phyloP scores from a whole-genome alignment of 805 yeast genomes.

The Pichia exigua region DNA sequence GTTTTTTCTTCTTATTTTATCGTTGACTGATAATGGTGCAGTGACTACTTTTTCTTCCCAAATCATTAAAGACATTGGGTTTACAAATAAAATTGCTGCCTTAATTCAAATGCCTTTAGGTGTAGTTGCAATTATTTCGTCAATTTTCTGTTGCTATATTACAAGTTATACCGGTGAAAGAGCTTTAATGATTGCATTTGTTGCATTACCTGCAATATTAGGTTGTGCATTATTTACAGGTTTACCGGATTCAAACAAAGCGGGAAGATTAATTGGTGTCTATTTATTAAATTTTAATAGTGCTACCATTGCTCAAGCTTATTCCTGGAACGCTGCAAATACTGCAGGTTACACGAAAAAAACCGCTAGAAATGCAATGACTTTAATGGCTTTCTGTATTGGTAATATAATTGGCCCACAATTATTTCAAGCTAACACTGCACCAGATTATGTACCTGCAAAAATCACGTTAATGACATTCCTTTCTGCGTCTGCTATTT shows the following conservation, averaged over 20 bases:
- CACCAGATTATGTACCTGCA: slow-evolving; percentile 38
- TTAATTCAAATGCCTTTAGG: slow-evolving; percentile 29
- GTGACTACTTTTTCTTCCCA: slow-evolving; percentile 18
- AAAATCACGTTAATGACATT: slow-evolving; percentile 46
- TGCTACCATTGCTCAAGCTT: slow-evolving; percentile 15
- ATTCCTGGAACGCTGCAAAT: slow-evolving; percentile 27
- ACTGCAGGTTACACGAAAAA: slow-evolving; percentile 46
- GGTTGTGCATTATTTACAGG: slow-evolving; percentile 22
- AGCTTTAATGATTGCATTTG: slow-evolving; percentile 11
- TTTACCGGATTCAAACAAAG: slow-evolving; percentile 20
- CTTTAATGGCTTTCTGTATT: slow-evolving; percentile 38
- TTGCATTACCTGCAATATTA: slow-evolving; percentile 12
- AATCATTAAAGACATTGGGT: slow-evolving; percentile 26
- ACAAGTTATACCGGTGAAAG: slow-evolving; percentile 36
- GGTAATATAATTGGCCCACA: slow-evolving; percentile 48
- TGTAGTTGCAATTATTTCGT: slow-evolving; percentile 24
- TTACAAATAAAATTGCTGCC: slow-evolving; percentile 24
- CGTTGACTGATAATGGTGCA: slow-evolving; percentile 26
- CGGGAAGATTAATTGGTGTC: slow-evolving; percentile 25
- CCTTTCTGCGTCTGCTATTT: slow-evolving; percentile 27
- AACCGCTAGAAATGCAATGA: slow-evolving; percentile 36
- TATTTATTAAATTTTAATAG: slow-evolving; percentile 24
- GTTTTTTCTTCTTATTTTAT: slow-evolving; percentile 18
- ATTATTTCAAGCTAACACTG: slow-evolving; percentile 37
- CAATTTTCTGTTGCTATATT: slow-evolving; percentile 16